Evolutionary conservation across 2,329 filamentous ascomycete genomes (phyloP).

Genomic region (Aspergillus ustus): DNA sequence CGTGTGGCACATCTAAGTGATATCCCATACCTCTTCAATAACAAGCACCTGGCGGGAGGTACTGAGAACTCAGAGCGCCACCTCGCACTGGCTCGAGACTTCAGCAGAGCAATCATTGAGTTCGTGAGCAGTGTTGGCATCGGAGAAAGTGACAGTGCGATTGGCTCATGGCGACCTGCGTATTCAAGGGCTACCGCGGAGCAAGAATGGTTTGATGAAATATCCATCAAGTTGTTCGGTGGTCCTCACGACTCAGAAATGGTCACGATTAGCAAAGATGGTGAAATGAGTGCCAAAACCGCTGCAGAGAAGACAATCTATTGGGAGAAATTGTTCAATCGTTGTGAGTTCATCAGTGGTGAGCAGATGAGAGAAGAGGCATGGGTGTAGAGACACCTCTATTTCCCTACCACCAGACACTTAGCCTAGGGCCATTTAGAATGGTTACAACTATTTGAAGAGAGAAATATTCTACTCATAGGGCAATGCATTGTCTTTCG

Average conservation of each 20-base stretch:
- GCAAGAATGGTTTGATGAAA: not conserved
- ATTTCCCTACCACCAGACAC: not conserved
- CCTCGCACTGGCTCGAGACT: slow-evolving; percentile 5
- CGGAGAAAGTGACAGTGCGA: not conserved
- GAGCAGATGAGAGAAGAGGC: slow-evolving; percentile 16
- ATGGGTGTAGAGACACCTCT: slow-evolving; percentile 2
- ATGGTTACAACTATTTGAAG: not conserved
- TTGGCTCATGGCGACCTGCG: slow-evolving; percentile 5
- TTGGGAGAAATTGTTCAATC: slow-evolving; percentile 18
- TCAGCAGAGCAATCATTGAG: slow-evolving; percentile 18
- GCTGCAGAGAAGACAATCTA: slow-evolving; percentile 8
- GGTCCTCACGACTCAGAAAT: not conserved
- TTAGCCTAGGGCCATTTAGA: not conserved
- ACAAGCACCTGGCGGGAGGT: slow-evolving; percentile 12
- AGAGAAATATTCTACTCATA: not conserved
- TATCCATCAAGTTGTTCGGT: slow-evolving; percentile 18
- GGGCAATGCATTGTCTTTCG: no score
- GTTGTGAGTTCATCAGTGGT: slow-evolving; percentile 20
- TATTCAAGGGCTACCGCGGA: not conserved
- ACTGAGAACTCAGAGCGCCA: slow-evolving; percentile 19
- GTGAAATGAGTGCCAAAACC: not conserved
- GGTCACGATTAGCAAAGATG: not conserved
- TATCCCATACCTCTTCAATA: slow-evolving; percentile 38
- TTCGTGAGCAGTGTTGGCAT: slow-evolving; percentile 8
- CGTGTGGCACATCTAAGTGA: slow-evolving; percentile 40